Conservation (phyloP, 169 alveolate species). For the Plasmodium knowlesi region DNA sequence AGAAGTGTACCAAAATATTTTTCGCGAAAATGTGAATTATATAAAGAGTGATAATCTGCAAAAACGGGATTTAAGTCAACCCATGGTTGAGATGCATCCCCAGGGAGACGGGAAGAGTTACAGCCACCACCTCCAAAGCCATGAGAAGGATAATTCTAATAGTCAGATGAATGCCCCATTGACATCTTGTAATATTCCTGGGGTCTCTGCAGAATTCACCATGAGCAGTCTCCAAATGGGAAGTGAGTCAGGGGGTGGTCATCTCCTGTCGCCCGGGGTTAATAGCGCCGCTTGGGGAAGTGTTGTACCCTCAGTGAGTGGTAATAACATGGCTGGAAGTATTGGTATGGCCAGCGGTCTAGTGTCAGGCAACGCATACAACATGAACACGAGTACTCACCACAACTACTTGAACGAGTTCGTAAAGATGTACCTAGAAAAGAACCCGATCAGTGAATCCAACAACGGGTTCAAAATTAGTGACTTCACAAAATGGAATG, state of each 20-base stretch:
- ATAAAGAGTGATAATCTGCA: constrained; percentile 14
- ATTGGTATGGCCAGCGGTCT: not conserved
- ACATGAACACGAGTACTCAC: no score
- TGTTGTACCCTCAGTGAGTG: no score
- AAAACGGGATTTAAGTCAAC: not conserved
- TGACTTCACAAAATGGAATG: not conserved
- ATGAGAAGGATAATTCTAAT: not conserved
- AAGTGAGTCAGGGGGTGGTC: not conserved
- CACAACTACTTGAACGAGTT: constrained; percentile 33
- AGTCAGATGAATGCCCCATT: not conserved
- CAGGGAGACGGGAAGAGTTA: not conserved
- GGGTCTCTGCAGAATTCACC: not conserved
- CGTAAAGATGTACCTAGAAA: constrained; percentile 40
- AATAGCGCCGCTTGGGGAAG: no score
- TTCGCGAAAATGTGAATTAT: constrained; percentile 39
- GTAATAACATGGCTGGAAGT: not conserved
- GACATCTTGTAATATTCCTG: not conserved
- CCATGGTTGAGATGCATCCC: not conserved
- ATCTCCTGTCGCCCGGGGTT: no score
- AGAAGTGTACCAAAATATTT: constrained; percentile 56
- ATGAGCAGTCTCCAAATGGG: not conserved
- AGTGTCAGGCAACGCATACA: not conserved
- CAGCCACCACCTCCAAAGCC: not conserved
- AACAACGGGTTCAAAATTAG: not conserved
- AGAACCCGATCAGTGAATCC: not conserved